Evolutionary conservation across 257 asterid genomes (phyloP), one percentile per base, ranked within the genome.

Genomic region (Nicotiana sylvestris): DNA sequence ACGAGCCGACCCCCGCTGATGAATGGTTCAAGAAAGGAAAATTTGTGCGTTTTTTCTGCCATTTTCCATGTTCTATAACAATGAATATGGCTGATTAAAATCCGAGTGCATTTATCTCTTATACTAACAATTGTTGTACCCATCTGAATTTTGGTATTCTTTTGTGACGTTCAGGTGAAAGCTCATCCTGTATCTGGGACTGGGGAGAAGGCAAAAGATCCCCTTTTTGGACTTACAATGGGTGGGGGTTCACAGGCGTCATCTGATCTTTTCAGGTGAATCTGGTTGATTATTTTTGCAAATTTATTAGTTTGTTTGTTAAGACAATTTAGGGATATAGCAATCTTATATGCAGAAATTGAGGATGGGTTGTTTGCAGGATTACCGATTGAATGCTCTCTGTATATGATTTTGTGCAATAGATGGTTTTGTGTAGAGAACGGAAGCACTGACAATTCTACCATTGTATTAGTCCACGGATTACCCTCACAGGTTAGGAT

Each of bases 391-490:
- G 96, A 90, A 91, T 91, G 89, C 93, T 84, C 86, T 86, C 39
- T 85, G 46, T 78, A 82, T 86, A 62, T 84, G 86, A 84, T 92
- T 93, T 92, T 91, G 93, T 90, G 90, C 95, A 89, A 86, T 92
- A 94, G 97, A 93, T 95, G 97, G 97, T 95, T 95, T 86, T 94
- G 93, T 86, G 91, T 95, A 58, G 95, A 95, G 83, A 90, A 88
- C 35, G 98, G 98, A 86, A 92, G 87, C 83, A 77, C 92, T 30
- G 86, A 81, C 43, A 89, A 89, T 82, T 93, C 92, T 77, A 90
- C 96, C 13, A 82, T 95, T 78, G 65, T 95, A 79, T 85, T 94
- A 76, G 85, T 95, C 86, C 98, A 95, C 64, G 98, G 99, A 1
- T 91, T 92, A 81, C 98, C 98, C 27, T 94, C 97, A 6, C 97